phyloP scores from a whole-genome alignment of 2,329 filamentous ascomycete species.

The Talaromyces sp. region DNA sequence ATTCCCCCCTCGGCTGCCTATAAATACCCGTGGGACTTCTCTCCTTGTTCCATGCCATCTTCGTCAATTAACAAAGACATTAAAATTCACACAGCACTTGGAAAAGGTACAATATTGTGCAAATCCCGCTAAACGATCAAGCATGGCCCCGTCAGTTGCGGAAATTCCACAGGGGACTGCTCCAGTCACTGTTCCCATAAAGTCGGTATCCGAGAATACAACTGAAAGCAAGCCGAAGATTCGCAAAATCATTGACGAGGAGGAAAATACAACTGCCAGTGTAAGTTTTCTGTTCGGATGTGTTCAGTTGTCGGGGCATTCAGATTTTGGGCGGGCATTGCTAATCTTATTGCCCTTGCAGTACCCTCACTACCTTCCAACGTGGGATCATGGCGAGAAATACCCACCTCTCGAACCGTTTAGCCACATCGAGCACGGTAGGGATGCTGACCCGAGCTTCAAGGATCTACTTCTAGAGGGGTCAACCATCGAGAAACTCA shows the following conservation, averaged over 20 bases:
- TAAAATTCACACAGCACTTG: background rate
- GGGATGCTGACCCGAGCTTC: conserved; percentile 39
- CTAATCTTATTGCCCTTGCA: conserved; percentile 1
- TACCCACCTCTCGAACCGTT: conserved; percentile 38
- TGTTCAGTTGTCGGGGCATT: background rate
- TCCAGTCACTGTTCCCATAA: background rate
- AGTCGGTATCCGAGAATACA: background rate
- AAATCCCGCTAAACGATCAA: background rate
- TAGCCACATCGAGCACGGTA: conserved; percentile 36
- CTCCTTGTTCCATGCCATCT: background rate
- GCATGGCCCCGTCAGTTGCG: conserved; percentile 5
- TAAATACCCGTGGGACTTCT: background rate
- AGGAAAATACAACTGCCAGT: background rate
- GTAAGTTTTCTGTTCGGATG: background rate
- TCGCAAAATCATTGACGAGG: conserved; percentile 5
- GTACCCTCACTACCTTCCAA: conserved; percentile 23
- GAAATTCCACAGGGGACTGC: background rate
- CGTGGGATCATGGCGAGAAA: conserved; percentile 21
- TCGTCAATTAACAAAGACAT: background rate
- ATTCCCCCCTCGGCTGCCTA: background rate
- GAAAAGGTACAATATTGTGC: background rate
- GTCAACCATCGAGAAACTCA: conserved; percentile 11
- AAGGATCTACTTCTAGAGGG: conserved; percentile 33
- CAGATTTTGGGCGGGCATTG: background rate
- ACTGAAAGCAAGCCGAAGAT: conserved; percentile 1